Evolutionary conservation across 805 yeast species (phyloP).

Genomic region (Ogataea paraovalis): DNA sequence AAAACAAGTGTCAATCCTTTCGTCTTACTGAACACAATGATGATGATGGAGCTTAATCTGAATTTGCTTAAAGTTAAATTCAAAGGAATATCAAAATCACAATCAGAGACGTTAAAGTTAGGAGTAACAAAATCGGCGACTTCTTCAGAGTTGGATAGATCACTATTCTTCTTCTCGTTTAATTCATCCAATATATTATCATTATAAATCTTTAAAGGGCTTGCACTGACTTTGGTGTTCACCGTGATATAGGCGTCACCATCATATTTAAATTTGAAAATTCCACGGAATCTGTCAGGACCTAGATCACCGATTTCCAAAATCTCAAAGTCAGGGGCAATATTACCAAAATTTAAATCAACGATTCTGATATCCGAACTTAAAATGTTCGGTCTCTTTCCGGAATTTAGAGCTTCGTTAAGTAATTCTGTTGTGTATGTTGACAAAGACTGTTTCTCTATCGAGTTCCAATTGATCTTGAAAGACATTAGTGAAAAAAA

Average conservation of each 20-base stretch:
- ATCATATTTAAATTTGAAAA: slow-evolving; percentile 68
- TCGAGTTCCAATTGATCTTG: slow-evolving; percentile 70
- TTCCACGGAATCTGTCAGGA: slow-evolving; percentile 72
- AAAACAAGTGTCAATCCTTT: slow-evolving; percentile 85
- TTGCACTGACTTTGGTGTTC: slow-evolving; percentile 79
- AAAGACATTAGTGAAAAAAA: slow-evolving; percentile 54
- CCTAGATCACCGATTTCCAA: slow-evolving; percentile 81
- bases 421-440: slow-evolving; percentile 61
- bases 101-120: slow-evolving; percentile 57
- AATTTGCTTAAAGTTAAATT: slow-evolving; percentile 71
- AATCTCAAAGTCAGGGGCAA: slow-evolving; percentile 73
- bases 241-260: slow-evolving; percentile 76
- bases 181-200: slow-evolving; percentile 28
- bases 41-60: slow-evolving; percentile 72
- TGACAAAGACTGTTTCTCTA: slow-evolving; percentile 61
- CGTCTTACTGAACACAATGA: slow-evolving; percentile 74
- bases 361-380: slow-evolving; percentile 66
- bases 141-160: slow-evolving; percentile 27
- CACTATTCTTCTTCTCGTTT: slow-evolving; percentile 29
- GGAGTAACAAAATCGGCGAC: slow-evolving; percentile 57
- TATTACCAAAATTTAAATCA: slow-evolving; percentile 68
- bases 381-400: slow-evolving; percentile 64
- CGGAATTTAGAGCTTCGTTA: slow-evolving; percentile 70
- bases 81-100: slow-evolving; percentile 72
- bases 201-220: slow-evolving; percentile 66